These are phyloP conservation scores for Euryodendron excelsum DNA, from an alignment of 148 eudicot genomes.

Conservation along the genomic window DNA sequence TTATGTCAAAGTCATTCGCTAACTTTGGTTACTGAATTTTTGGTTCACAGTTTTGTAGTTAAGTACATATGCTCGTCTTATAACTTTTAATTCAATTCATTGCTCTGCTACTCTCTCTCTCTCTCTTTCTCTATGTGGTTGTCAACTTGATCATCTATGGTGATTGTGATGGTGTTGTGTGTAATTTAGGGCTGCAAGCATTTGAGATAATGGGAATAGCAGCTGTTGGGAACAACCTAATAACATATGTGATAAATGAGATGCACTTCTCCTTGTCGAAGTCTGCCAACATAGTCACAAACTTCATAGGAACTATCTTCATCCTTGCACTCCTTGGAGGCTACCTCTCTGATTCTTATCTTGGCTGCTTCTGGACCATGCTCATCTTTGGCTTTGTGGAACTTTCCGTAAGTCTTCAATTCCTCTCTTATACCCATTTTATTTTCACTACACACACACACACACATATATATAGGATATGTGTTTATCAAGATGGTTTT, in stretches of 20 bases:
- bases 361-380: constrained; percentile 97
- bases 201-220: constrained; percentile 98
- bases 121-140: neutral
- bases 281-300: constrained; percentile 89
- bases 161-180: neutral
- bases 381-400: constrained; percentile 94
- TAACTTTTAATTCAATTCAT: too few species aligned
- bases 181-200: constrained; percentile 62
- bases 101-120: too few species aligned
- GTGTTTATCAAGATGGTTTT: neutral
- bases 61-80: too few species aligned
- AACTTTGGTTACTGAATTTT: neutral
- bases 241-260: constrained; percentile 90
- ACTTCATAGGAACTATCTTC: constrained; percentile 89
- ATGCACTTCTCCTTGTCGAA: constrained; percentile 87
- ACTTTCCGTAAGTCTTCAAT: constrained; percentile 57
- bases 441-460: neutral
- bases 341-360: constrained; percentile 86
- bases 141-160: neutral
- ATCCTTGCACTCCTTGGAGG: constrained; percentile 86
- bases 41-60: neutral
- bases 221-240: constrained; percentile 93
- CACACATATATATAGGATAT: too few species aligned
- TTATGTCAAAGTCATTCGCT: neutral
- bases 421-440: neutral